Conservation (phyloP, 306 rosid genomes). For the Ceratonia siliqua region DNA sequence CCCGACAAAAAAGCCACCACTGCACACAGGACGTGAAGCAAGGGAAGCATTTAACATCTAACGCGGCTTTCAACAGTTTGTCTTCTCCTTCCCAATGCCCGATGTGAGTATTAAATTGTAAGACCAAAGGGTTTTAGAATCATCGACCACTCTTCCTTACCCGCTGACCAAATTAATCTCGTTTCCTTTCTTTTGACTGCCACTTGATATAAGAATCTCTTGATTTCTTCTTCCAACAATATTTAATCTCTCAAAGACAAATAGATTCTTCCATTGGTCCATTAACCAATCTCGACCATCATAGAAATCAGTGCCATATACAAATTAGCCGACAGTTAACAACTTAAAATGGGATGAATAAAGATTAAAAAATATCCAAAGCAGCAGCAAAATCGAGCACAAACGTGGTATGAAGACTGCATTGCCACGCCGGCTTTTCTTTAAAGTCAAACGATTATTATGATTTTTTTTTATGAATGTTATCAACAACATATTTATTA, state of each 20-base stretch:
- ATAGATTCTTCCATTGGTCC: not conserved
- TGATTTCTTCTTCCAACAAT: not conserved
- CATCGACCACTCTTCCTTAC: not conserved
- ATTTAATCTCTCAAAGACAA: not conserved
- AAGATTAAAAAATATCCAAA: not conserved
- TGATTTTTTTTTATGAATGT: not conserved
- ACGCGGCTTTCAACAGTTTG: not conserved
- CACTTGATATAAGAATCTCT: not conserved
- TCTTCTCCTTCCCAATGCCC: not conserved
- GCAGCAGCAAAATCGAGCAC: not conserved
- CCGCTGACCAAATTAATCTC: not conserved
- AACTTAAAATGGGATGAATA: not conserved
- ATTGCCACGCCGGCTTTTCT: conserved; percentile 9
- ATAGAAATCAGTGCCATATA: not conserved
- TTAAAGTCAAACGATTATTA: not conserved
- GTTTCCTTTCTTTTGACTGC: too few species aligned
- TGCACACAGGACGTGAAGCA: not conserved
- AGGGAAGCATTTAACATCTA: not conserved
- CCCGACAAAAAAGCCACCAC: conserved; percentile 3
- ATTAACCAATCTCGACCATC: not conserved
- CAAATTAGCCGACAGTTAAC: not conserved
- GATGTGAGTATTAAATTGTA: too few species aligned
- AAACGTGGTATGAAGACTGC: not conserved
- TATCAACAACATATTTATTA: too few species aligned
- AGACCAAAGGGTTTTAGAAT: not conserved